Evolutionary conservation across 129 eudicot species (phyloP).

Genomic region (Flaveria brownii): DNA sequence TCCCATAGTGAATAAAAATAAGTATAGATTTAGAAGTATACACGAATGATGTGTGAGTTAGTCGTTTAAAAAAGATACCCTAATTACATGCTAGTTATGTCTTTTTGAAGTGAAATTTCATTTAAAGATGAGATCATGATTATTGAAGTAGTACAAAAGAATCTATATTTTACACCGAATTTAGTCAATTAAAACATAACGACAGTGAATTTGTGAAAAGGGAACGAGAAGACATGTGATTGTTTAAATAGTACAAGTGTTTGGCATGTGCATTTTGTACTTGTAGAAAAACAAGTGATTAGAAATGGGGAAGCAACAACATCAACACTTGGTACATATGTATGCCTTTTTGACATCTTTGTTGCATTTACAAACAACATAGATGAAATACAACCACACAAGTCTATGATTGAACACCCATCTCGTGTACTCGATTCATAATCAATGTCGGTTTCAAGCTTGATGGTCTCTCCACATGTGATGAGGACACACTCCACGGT

Average conservation of each 20-base stretch:
- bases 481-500: conserved; percentile 8
- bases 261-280: conserved; percentile 43
- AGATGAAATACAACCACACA: conserved; percentile 25
- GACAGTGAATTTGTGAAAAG: conserved; percentile 14
- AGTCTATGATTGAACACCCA: conserved; percentile 24
- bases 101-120: background rate
- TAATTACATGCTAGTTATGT: too few relatives aligned
- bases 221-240: conserved; percentile 35
- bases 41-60: too few relatives aligned
- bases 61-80: too few relatives aligned
- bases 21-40: too few relatives aligned
- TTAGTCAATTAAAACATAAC: background rate
- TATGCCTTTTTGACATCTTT: conserved; percentile 44
- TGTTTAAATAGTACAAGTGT: conserved; percentile 27
- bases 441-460: conserved; percentile 22
- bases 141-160: background rate
- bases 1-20: too few relatives aligned
- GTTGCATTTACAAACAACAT: conserved; percentile 33
- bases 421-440: conserved; percentile 23
- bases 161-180: conserved; percentile 1
- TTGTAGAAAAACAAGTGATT: conserved; percentile 37
- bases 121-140: background rate
- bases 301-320: conserved; percentile 38
- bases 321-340: conserved; percentile 36
- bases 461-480: conserved; percentile 30